These are phyloP conservation scores for Lasiodiplodia sp. DNA, from an alignment of 2,329 filamentous ascomycete species.

Conservation along the genomic window DNA sequence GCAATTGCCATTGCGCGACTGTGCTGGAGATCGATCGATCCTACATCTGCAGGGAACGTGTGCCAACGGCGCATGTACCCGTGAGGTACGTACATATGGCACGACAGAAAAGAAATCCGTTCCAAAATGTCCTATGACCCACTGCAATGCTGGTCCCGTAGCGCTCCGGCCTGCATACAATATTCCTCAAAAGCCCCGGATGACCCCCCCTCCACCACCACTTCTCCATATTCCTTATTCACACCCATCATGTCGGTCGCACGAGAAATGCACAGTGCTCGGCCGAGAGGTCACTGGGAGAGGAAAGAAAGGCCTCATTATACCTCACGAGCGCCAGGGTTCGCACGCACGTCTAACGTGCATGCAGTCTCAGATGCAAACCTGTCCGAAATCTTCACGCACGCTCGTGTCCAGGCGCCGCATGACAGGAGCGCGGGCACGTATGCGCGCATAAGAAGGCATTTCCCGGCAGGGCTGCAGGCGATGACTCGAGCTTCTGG, in stretches of 20 bases:
- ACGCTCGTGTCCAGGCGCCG: neutral
- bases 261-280: neutral
- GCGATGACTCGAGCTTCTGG: neutral
- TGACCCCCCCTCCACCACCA: neutral
- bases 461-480: neutral
- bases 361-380: neutral
- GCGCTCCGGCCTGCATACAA: neutral
- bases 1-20: neutral
- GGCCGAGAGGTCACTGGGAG: neutral
- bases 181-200: neutral
- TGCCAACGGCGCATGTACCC: too few relatives aligned
- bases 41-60: neutral
- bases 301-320: neutral
- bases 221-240: neutral
- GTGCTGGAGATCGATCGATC: neutral
- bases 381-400: neutral
- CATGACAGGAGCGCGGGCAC: neutral
- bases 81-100: neutral
- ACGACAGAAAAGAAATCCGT: neutral
- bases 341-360: neutral
- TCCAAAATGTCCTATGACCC: neutral
- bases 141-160: neutral
- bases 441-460: neutral
- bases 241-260: neutral
- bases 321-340: neutral